Percentiles rank a stretch among this genome's conserved stretches.
These are phyloP conservation scores for Ustilago cynodontis DNA, from an alignment of 1,284 basidiomycete species.

Conservation along the genomic window DNA sequence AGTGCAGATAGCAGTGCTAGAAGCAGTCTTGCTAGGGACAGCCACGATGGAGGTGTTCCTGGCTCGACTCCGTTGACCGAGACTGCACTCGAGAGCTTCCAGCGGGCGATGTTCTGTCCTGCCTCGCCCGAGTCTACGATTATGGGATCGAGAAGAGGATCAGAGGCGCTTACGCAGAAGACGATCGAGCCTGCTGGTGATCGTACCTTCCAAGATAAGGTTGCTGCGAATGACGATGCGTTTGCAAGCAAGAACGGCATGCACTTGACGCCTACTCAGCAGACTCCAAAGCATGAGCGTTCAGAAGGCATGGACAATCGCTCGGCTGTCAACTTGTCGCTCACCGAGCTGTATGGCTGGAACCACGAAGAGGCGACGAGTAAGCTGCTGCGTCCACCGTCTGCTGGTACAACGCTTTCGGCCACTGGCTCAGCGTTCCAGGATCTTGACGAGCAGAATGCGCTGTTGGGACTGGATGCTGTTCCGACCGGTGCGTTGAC, in stretches of 20 bases:
- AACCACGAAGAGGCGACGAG: slow-evolving; percentile 15
- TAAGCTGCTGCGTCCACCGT: slow-evolving; percentile 6
- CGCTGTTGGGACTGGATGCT: slow-evolving; percentile 50
- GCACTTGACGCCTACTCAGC: background rate
- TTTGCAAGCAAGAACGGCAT: background rate
- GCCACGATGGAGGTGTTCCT: background rate
- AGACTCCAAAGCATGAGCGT: slow-evolving; percentile 1
- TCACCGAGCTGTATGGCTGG: slow-evolving; percentile 45
- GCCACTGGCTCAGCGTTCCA: slow-evolving; percentile 8
- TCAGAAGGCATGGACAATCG: slow-evolving; percentile 12
- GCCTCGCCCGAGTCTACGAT: slow-evolving; percentile 49
- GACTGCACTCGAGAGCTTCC: slow-evolving; percentile 35
- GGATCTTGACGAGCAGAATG: slow-evolving; percentile 35
- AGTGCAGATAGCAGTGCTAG: slow-evolving; percentile 9
- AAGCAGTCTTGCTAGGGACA: slow-evolving; percentile 3
- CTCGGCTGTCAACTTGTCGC: slow-evolving; percentile 22
- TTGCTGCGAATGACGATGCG: background rate
- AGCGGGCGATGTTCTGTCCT: slow-evolving; percentile 34
- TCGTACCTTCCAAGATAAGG: background rate
- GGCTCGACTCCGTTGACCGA: slow-evolving; percentile 36
- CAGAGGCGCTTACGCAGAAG: slow-evolving; percentile 48
- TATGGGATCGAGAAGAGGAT: slow-evolving; percentile 49
- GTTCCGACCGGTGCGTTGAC: slow-evolving; percentile 53
- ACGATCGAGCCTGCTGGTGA: slow-evolving; percentile 18
- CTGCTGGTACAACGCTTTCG: slow-evolving; percentile 3